Base-by-base conservation (phyloP, 2,329 filamentous ascomycete species). In the Apiospora kogelbergensis region DNA sequence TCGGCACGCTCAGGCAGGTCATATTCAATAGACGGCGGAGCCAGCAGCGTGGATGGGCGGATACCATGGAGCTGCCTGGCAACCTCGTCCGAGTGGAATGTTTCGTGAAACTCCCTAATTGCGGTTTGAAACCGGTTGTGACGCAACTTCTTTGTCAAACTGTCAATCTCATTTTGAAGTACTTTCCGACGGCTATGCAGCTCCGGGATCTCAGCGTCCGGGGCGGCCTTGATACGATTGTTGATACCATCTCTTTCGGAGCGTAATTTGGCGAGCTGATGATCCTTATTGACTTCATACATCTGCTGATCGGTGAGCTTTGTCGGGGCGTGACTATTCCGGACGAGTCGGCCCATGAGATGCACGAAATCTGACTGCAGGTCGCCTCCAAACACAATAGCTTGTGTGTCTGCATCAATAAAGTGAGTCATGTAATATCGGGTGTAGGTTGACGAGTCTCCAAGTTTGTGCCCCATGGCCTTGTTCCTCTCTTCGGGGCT, bases 261-360 rank as follows among this genome's bases (percentile, higher is more conserved):
- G 45, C 45, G 45, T 46, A 46, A 46, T 46, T 24, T 46, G 22
- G 70, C 26, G 22, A 74, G 42, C 40, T 71, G 37, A 42, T 57
- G 69, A 67, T 74, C 63, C 30, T 65, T 71, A 22, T 65, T 67
- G 33, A 74, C 71, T 68, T 74, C 60, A 42, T 65, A 63, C 68
- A 73, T 73, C 53, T 75, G 67, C 37, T 70, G 45, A 11, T 72
- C 67, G 10, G 65, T 74, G 33, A 75, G 64, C 46, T 48, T 42
- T 64, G 45, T 70, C 22, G 63, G 69, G 24, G 63, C 67, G 63
- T 70, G 46, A 53, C 67, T 37, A 37, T 70, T 46, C 45, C 67
- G 67, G 22, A 44, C 37, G 10, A 70, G 67, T 33, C 67, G 63
- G 26, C 67, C 63, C 40, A 67, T 65, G 33, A 70, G 69, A 68